Evolutionary conservation across 352 stramenopile genomes (phyloP), one percentile per base, ranked within the genome.

Genomic region (Globisporangium middletonii): DNA sequence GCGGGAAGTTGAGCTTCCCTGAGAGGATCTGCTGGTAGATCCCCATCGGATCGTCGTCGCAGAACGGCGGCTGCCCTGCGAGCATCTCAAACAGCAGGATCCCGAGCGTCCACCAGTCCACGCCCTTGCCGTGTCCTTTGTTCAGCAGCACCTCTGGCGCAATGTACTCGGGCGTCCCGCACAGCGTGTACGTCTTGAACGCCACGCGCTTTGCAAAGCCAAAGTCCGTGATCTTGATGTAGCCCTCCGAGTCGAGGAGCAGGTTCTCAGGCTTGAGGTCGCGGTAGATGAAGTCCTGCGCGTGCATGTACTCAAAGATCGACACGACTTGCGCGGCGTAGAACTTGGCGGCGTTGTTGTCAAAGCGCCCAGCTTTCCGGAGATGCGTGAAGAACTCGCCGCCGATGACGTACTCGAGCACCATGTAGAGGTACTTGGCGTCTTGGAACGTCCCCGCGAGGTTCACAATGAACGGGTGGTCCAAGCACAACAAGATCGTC

Each of bases 71-170:
- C 71, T 98, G 93, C 12, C 95, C 95, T 26, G 92, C 92, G 5
- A 98, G 86, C 96, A 99, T 98, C 79, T 98, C 95, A 64, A 97
- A 99, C n/a, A 98, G 86, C 53, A 99, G 73, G 53, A 98, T 98
- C 46, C 95, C 96, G 44, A 99, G 71, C 16, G 95, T 98, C 96
- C 96, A 99, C 92, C 92, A 98, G 66, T 98, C 94, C 13, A 97
- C 92, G 19, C 90, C 94, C 47, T 94, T 94, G 67, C 83, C 83
- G 66, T 95, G 86, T 23, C 86, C 86, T 46, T 94, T 94, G 79
- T 94, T 94, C 13, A 94, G 73, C 63, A 95, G 59, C 47, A 98
- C 89, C 65, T 98, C 92, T 0, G 92, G 89, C 19, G 90, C 89
- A 55, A 97, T 95, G 72, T 97, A 97, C 69, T 97, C 92, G 33